Evolutionary conservation across 805 yeast species (phyloP).

Genomic region (Hanseniaspora pseudoguilliermondii): DNA sequence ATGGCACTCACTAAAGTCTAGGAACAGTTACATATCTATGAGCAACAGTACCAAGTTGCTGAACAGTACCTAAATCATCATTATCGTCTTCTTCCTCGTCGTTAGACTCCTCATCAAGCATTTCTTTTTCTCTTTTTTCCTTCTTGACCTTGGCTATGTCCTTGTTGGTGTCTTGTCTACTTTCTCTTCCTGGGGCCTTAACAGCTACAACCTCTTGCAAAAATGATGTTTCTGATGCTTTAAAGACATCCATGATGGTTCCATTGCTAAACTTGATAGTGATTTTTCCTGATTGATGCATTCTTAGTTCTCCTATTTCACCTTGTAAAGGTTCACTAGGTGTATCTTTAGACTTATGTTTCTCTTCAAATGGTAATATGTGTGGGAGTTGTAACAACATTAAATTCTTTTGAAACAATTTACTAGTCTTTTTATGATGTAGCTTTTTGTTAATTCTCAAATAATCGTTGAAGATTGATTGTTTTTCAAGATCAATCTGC

Average conservation of each 20-base stretch:
- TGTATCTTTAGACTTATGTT: neutral
- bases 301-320: conserved; percentile 55
- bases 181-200: conserved; percentile 32
- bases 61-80: conserved; percentile 16
- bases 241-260: conserved; percentile 52
- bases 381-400: conserved; percentile 29
- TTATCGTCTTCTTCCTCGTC: conserved; percentile 25
- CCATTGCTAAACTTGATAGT: conserved; percentile 52
- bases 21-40: conserved; percentile 11
- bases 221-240: conserved; percentile 58
- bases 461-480: conserved; percentile 7
- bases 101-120: conserved; percentile 26
- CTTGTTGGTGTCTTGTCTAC: conserved; percentile 27
- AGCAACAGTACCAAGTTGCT: conserved; percentile 10
- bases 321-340: conserved; percentile 32
- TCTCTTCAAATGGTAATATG: conserved; percentile 23
- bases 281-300: conserved; percentile 74
- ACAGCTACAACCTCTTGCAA: conserved; percentile 59
- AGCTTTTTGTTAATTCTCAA: conserved; percentile 24
- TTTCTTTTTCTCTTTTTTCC: conserved; percentile 17
- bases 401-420: conserved; percentile 22
- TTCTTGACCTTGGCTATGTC: conserved; percentile 38
- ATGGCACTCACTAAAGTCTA: neutral
- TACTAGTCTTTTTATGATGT: conserved; percentile 16
- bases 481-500: conserved; percentile 4